Evolutionary conservation across 1,284 basidiomycete genomes (phyloP), one percentile per base, ranked within the genome.

Genomic region (Marasmius fiardii): DNA sequence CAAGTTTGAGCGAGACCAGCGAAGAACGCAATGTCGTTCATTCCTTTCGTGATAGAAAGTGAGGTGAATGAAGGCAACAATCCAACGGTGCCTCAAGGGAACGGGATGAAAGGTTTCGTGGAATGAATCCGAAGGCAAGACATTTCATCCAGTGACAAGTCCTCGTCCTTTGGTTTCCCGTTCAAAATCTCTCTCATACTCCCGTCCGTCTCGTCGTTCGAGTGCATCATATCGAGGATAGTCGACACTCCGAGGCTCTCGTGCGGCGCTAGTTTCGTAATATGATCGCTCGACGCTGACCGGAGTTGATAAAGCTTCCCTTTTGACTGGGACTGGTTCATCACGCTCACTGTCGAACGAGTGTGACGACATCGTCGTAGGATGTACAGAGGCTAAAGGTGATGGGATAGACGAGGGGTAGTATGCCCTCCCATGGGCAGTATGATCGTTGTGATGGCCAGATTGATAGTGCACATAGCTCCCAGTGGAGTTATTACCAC

Each of bases 391-490:
- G 18, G 55, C 55, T 10, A 60, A 50, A 7, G 60, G 56, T 34
- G 58, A 61, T 34, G 58, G 52, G 16, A 57, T 41, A 2, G 54
- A 57, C 12, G 56, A 57, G 24, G 50, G 41, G 34, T 55, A 55
- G 21, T 54, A 55, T 11, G 51, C 50, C 5, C 50, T 39, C 3
- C 31, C 26, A 31, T 49, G 47, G 8, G 14, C 47, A 26, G 10
- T 26, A 33, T 68, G 67, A 52, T 68, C 64, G 54, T 57, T 64
- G 54, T 67, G 64, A 55, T 64, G 60, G 50, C 65, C 58, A 35
- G 71, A 70, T 8, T 74, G 65, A 58, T 85, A 85, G 55, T 83
- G 77, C 50, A 79, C 76, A 67, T 84, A 86, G 39, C 47, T 52
- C 10, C 23, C 49, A 35, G 35, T 48, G 12, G 54, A 6, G 56